Evolutionary conservation across 495 filamentous ascomycete species (phyloP).

Genomic region (Neurospora sp.): DNA sequence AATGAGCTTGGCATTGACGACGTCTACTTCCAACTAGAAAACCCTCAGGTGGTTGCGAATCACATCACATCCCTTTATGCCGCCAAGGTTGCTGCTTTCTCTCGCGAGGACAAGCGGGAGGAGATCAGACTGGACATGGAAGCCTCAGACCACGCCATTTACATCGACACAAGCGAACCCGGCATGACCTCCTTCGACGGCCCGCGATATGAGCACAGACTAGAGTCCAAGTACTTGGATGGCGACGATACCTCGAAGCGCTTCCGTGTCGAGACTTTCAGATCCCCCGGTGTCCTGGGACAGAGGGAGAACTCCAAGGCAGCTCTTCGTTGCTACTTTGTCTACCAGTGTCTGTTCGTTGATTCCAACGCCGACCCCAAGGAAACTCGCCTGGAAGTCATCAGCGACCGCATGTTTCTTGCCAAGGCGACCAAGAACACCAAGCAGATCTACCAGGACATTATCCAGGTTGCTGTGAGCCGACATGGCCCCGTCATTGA

Average conservation of each 20-base stretch:
- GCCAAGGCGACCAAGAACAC: slow-evolving; percentile 95
- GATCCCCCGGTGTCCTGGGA: slow-evolving; percentile 65
- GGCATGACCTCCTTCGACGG: slow-evolving; percentile 65
- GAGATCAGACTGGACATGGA: slow-evolving; percentile 96
- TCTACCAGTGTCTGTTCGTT: slow-evolving; percentile 89
- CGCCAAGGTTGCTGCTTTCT: slow-evolving; percentile 90
- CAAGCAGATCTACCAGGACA: slow-evolving; percentile 84
- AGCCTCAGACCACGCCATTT: slow-evolving; percentile 87
- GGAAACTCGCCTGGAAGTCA: slow-evolving; percentile 82
- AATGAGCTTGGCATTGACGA: slow-evolving; percentile 95
- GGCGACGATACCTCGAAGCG: slow-evolving; percentile 48
- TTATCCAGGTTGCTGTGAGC: slow-evolving; percentile 73
- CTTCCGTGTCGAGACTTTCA: slow-evolving; percentile 94
- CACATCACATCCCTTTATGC: slow-evolving; percentile 95
- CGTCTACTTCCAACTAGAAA: slow-evolving; percentile 95
- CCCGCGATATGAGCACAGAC: slow-evolving; percentile 82
- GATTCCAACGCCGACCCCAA: slow-evolving; percentile 57
- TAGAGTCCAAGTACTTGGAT: slow-evolving; percentile 92
- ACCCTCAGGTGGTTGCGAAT: slow-evolving; percentile 75
- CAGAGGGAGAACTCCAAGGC: slow-evolving; percentile 47
- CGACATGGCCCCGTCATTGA: slow-evolving; percentile 92
- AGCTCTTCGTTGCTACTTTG: slow-evolving; percentile 92
- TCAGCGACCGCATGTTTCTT: slow-evolving; percentile 88
- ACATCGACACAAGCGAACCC: slow-evolving; percentile 93
- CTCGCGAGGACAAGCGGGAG: slow-evolving; percentile 83